Percentiles rank a stretch among this genome's conserved stretches.
These are phyloP conservation scores for Trichoderma afroharzianum DNA, from an alignment of 2,329 filamentous ascomycete genomes.

Conservation along the genomic window DNA sequence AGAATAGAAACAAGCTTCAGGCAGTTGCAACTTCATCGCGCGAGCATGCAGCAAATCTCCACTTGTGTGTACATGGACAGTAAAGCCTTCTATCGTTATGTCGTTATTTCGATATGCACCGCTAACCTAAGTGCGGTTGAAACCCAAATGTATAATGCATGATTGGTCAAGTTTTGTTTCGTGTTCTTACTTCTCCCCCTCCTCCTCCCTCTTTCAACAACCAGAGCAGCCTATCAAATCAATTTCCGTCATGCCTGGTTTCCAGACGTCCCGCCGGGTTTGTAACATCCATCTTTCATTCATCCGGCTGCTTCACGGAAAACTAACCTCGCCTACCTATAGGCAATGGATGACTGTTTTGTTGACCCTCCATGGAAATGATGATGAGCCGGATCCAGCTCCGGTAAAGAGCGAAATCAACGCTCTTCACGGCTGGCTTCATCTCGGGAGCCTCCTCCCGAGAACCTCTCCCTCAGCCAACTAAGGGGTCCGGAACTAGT, in stretches of 20 bases:
- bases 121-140: background rate
- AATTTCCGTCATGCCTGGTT: background rate
- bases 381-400: background rate
- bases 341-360: background rate
- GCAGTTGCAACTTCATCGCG: constrained; percentile 4
- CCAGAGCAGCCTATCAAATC: background rate
- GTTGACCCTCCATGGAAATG: background rate
- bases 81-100: constrained; percentile 14
- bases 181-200: background rate
- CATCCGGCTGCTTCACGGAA: background rate
- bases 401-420: background rate
- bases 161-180: background rate
- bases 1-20: background rate
- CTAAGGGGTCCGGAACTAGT: constrained; percentile 37
- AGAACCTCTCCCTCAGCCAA: constrained; percentile 44
- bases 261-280: background rate
- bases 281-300: background rate
- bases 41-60: background rate
- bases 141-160: background rate
- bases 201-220: background rate
- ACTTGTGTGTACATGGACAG: background rate
- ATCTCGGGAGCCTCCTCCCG: constrained; percentile 26
- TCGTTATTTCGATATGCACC: constrained; percentile 2
- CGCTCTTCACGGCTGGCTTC: constrained; percentile 29
- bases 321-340: background rate